A percentile compares a stretch with the other conserved stretches of the same genome.
Evolutionary conservation across 352 stramenopile genomes (phyloP).

Genomic region (Saprolegnia parasitica): DNA sequence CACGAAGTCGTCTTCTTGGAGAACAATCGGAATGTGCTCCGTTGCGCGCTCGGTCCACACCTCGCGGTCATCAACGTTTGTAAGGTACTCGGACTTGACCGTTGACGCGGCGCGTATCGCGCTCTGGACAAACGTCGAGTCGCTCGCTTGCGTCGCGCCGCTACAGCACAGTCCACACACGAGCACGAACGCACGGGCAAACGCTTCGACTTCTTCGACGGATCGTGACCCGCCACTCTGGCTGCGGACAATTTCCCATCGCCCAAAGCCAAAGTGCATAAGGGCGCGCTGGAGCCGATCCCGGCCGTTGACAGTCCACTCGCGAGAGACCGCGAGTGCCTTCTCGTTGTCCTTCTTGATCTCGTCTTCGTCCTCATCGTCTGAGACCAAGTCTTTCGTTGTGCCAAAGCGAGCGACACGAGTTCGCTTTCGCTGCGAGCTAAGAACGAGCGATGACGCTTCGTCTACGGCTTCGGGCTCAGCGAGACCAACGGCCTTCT

Average conservation of each 20-base stretch:
- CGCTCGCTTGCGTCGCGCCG: slow-evolving; percentile 64
- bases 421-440: slow-evolving; percentile 81
- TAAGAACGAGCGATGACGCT: slow-evolving; percentile 48
- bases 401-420: slow-evolving; percentile 77
- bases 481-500: slow-evolving; percentile 92
- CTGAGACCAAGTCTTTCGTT: slow-evolving; percentile 54
- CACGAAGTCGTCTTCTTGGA: slow-evolving; percentile 86
- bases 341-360: slow-evolving; percentile 38
- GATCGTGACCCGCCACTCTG: slow-evolving; percentile 83
- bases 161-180: slow-evolving; percentile 66
- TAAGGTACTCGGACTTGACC: slow-evolving; percentile 62
- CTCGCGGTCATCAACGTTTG: slow-evolving; percentile 48
- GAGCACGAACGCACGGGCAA: slow-evolving; percentile 84
- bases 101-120: slow-evolving; percentile 57
- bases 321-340: slow-evolving; percentile 44
- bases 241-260: slow-evolving; percentile 85
- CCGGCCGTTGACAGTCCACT: slow-evolving; percentile 84
- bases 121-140: slow-evolving; percentile 79
- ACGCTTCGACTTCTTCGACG: slow-evolving; percentile 75
- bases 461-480: slow-evolving; percentile 61
- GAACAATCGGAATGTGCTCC: slow-evolving; percentile 31
- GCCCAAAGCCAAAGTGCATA: slow-evolving; percentile 84
- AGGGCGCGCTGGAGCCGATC: slow-evolving; percentile 77
- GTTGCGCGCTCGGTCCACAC: slow-evolving; percentile 40
- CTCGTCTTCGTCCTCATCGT: slow-evolving; percentile 58